Percentiles rank a stretch among this genome's conserved stretches.
Evolutionary conservation across 148 eudicot species (phyloP).

Genomic region (Diospyros kaki): DNA sequence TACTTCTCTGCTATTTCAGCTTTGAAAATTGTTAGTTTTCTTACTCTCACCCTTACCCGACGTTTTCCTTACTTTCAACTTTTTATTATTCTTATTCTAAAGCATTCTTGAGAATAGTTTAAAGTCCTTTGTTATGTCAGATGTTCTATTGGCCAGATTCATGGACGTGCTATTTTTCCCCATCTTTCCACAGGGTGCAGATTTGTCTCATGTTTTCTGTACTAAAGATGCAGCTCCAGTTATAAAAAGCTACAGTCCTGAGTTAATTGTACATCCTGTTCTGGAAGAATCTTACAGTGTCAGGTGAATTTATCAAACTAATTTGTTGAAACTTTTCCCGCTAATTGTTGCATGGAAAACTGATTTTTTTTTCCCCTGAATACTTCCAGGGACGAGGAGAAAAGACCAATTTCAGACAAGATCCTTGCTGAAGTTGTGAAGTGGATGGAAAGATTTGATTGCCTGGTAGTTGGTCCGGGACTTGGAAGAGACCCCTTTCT

Average conservation of each 20-base stretch:
- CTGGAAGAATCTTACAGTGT: constrained; percentile 91
- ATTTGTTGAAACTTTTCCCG: neutral
- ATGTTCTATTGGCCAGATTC: neutral
- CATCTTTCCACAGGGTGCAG: constrained; percentile 72
- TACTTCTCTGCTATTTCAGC: constrained; percentile 97
- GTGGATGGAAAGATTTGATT: constrained; percentile 98
- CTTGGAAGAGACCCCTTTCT: constrained; percentile 97
- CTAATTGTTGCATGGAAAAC: neutral
- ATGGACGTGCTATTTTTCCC: neutral
- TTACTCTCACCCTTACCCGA: neutral
- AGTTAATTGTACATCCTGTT: constrained; percentile 94
- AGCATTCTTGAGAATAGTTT: neutral
- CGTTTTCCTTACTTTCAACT: neutral
- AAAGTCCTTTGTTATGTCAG: neutral
- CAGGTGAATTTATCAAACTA: constrained; percentile 33
- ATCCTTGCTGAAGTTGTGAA: constrained; percentile 71
- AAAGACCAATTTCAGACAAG: constrained; percentile 37
- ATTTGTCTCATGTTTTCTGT: constrained; percentile 92
- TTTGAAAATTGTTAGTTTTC: constrained; percentile 74
- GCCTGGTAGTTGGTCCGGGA: constrained; percentile 97
- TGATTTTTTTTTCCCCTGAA: constrained; percentile 1
- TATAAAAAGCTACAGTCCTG: constrained; percentile 92
- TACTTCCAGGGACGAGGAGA: constrained; percentile 72
- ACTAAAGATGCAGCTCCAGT: constrained; percentile 96
- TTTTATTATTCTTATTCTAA: neutral